Base-by-base conservation (phyloP, 2,329 filamentous ascomycete genomes). In the Penicillium decumbens region DNA sequence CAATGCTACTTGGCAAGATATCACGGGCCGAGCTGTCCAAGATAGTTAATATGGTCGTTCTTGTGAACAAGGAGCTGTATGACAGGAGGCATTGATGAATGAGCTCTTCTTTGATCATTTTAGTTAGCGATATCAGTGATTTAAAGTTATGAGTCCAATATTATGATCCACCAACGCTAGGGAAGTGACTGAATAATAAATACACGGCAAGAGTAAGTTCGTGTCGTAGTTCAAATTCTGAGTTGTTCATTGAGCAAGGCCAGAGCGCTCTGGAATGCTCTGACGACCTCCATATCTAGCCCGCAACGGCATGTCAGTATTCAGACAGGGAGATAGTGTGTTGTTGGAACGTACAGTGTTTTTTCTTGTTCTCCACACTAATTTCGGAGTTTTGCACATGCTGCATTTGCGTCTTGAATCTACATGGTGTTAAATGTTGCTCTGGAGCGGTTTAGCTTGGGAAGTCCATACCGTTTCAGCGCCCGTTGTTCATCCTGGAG, bases 1-100 rank as follows among this genome's bases (percentile, higher is more conserved):
- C 59, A 86, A 87, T 38, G 89, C 89, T 4, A 90, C 87, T 1
- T 96, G 90, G 90, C 82, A 92, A 67, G 89, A 95, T 66, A 85
- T 95, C 43, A 88, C 86, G 1, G 87, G 86, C 1, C 69, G 79
- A 20, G 70, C 73, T 37, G 67, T 47, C 28, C 58, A 51, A 28
- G 33, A 4, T 20, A 13, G 15, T 37, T 8, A 37, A 37, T 18
- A 20, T 20, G 33, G 8, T 37, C 33, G 18, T 20, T 10, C 33
- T 37, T 12, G 15, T 20, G 33, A 37, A 37, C 20, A 9, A 37
- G 18, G 4, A 37, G 2, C 20, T 37, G 33, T 37, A 3, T 37
- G 33, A 12, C 33, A 10, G n/a, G 33, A 18, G 18, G 4, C 5
- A 37, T 37, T 37, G 8, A 15, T 39, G 25, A 8, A 32, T 13